These are phyloP conservation scores for Yarrowia porcina DNA, from an alignment of 805 yeast species.

Conservation along the genomic window DNA sequence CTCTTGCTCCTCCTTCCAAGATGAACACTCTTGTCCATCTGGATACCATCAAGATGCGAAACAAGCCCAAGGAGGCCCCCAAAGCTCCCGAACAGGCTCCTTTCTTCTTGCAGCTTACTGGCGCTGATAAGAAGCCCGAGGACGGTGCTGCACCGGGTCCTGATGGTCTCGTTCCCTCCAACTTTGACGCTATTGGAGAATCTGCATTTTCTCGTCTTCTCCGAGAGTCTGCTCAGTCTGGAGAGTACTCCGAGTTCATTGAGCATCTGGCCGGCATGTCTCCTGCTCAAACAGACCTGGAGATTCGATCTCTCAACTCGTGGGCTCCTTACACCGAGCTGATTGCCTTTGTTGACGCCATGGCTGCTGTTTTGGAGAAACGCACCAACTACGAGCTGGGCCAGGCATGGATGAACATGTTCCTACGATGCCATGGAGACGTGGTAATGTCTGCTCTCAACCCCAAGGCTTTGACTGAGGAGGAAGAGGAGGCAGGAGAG, in stretches of 20 bases:
- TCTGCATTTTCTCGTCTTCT: constrained; percentile 66
- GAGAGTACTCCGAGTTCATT: constrained; percentile 52
- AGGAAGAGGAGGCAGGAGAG: constrained; percentile 23
- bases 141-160: constrained; percentile 38
- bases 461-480: constrained; percentile 9
- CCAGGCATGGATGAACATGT: constrained; percentile 74
- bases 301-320: constrained; percentile 69
- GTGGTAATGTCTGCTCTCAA: constrained; percentile 45
- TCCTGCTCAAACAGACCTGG: constrained; percentile 80
- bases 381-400: constrained; percentile 70
- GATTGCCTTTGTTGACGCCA: constrained; percentile 60
- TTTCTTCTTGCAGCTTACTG: constrained; percentile 73
- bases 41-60: constrained; percentile 79
- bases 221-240: constrained; percentile 47
- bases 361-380: constrained; percentile 53
- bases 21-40: constrained; percentile 74
- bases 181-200: constrained; percentile 50
- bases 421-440: constrained; percentile 80
- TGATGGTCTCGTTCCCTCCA: constrained; percentile 27
- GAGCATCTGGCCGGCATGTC: constrained; percentile 55
- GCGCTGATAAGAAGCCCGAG: constrained; percentile 41
- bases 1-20: constrained; percentile 72
- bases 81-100: constrained; percentile 78
- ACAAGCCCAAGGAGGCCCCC: constrained; percentile 85
- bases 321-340: constrained; percentile 68